Base-by-base conservation (phyloP, 371 early-diverging fungal genomes). In the Syncephalis plumigaleata region DNA sequence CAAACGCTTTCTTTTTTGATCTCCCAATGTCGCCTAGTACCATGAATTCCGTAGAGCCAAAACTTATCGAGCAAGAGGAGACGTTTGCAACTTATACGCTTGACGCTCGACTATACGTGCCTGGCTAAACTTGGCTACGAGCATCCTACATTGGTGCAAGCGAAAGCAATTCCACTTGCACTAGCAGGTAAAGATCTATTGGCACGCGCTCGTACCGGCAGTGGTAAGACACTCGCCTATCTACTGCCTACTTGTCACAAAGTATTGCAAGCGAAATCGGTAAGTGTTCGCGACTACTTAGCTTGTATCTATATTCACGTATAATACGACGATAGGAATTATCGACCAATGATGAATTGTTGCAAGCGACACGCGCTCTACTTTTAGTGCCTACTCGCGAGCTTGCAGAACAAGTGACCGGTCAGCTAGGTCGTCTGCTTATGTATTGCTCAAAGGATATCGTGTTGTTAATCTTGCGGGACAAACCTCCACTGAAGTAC, bases 141-240 rank as follows among this genome's bases (percentile, higher is more conserved):
- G 9, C 68, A 75, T 17, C 97, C 98, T 16, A 98, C 99, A 18
- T 79, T 86, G 5, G 84, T 99, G 17, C 98, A 99, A 65, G 70
- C 81, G 7, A 79, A 80, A 42, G 85, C 87, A 9, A 92, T 99
- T 47, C 97, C 98, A 16, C 65, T 91, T n/a, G 88, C 93, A 17
- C 65, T 98, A 8, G 64, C 84, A n/a, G 94, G 95, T 20, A 90
- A 91, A 58, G 98, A 97, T 59, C 77, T 98, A 43, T 74, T 98
- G 45, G 96, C 91, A n/a, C 74, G 88, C 49, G 97, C 98, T n/a
- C 69, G 91, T 31, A 99, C 99, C 0, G 99, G 99, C 39, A 88
- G 88, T 51, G 99, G 99, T 50, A 99, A 99, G 64, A 98, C 99
- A 13, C 87, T 89, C 11, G 92, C 98, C 1, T 99, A 96, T 70